Base-by-base conservation (phyloP, 176 grass and related monocot genomes). In the Tuctoria greenei region DNA sequence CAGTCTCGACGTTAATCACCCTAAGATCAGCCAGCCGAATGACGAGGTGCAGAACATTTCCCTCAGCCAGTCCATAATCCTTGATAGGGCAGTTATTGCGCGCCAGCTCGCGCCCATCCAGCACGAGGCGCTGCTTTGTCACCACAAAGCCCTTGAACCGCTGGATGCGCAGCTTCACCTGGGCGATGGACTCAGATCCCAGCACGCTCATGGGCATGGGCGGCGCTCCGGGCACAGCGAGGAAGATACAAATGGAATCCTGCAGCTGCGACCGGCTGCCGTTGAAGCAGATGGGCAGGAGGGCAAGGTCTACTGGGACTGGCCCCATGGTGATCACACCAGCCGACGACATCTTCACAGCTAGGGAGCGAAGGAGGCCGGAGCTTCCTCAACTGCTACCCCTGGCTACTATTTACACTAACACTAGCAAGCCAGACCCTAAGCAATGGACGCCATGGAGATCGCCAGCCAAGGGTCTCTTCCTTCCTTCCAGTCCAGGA, bases 91-190 rank as follows among this genome's bases (percentile, higher is more conserved):
- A 87, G 78, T 87, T 67, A 64, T 86, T 89, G 36, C 65, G 72
- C 1, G 86, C 77, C 64, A 92, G 79, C 28, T 96, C 92, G 18
- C 88, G 80, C 26, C 92, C 92, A 37, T 89, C 73, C n/a, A 88
- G 85, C 20, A 96, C 86, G 2, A 96, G 82, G 59, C 90, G 80
- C 81, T 87, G 92, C 42, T 89, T 96, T 10, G 82, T 87, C 34
- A 89, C 74, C 16, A 85, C 77, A 58, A 96, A 96, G 11, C 92
- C 92, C 60, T 84, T 89, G 71, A 66, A 89, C 46, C 66, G 73
- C 83, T 96, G 89, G 84, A 96, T 89, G 55, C 80, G 86, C 71
- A 92, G 84, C 89, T 96, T 96, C 27, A 96, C 92, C 0, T 83
- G 89, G 43, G 86, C 89, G 21, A 96, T 87, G 42, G 92, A 96